Base-by-base conservation (phyloP, 352 stramenopile genomes). In the Thraustochytrium striatum region DNA sequence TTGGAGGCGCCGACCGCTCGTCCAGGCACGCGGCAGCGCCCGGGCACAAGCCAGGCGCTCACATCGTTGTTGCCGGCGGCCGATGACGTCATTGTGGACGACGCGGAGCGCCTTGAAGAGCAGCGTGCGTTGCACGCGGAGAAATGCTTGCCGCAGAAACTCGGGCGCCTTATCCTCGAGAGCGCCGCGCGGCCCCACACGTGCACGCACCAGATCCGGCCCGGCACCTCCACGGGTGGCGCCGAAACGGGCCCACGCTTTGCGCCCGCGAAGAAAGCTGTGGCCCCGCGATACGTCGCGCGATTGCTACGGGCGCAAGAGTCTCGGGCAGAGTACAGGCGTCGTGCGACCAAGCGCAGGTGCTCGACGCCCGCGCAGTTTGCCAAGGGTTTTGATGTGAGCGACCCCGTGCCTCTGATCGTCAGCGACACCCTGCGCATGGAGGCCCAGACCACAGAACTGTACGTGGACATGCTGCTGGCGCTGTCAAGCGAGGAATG, bases 401-500 rank as follows among this genome's bases (percentile, higher is more conserved):
- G 28, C 9, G 69, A 79, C 33, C 69, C 69, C 1, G 69, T 79
- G 11, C 69, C 69, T 0, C 52, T 79, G 9, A 79, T 79, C 69
- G 69, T 79, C 19, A 79, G 72, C n/a, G 69, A 79, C 53, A 79
- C 44, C 32, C 38, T 79, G 28, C 69, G 69, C 35, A 79, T 79
- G 69, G 69, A 79, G 36, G n/a, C 35, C 19, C 39, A 69, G 9
- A 69, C 28, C 13, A 33, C 47, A 9, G 32, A 47, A 16, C 39
- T 79, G 36, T 79, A 79, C 52, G 69, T 79, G 28, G 69, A 79
- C 38, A 79, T 79, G 69, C 30, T 79, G 43, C 55, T 79, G 21
- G 69, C 69, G 38, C 55, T 79, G 3, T 36, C 69, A 3, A 79
- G 57, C 55, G 53, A 70, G 57, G 33, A 57, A 11, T 79, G 69